Conservation (phyloP, 176 grass and related monocot species). For the Typha latifolia region DNA sequence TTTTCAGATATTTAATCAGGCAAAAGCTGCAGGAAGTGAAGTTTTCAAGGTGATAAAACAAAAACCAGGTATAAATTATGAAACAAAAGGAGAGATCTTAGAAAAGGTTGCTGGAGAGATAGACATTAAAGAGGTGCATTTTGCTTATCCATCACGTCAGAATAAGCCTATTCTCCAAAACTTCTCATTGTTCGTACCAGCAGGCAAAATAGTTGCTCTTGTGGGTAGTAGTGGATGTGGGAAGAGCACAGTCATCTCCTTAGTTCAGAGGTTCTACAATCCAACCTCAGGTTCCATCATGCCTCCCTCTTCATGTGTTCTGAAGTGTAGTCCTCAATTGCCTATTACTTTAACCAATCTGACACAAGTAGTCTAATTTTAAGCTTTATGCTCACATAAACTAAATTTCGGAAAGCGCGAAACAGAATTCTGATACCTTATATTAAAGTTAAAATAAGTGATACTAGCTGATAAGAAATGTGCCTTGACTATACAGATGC, state of each 20-base stretch:
- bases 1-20: constrained; percentile 47
- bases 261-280: constrained; percentile 49
- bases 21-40: constrained; percentile 36
- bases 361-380: no score
- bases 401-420: no score
- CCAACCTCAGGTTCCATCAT: constrained; percentile 19
- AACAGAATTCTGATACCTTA: no score
- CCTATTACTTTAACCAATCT: no score
- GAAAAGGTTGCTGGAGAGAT: constrained; percentile 31
- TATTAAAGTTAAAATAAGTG: no score
- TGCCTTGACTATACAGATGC: no score
- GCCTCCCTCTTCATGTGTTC: not conserved
- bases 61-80: constrained; percentile 32
- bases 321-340: not conserved
- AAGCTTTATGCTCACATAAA: no score
- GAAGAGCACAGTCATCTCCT: constrained; percentile 41
- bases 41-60: constrained; percentile 36
- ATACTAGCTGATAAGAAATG: no score
- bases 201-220: constrained; percentile 34
- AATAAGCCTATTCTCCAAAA: constrained; percentile 33
- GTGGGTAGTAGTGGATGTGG: constrained; percentile 42
- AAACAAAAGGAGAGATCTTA: constrained; percentile 16
- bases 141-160: constrained; percentile 35
- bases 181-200: constrained; percentile 34
- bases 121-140: constrained; percentile 22